Conservation (phyloP, 2,329 filamentous ascomycete species). For the Didymella arachidicola region DNA sequence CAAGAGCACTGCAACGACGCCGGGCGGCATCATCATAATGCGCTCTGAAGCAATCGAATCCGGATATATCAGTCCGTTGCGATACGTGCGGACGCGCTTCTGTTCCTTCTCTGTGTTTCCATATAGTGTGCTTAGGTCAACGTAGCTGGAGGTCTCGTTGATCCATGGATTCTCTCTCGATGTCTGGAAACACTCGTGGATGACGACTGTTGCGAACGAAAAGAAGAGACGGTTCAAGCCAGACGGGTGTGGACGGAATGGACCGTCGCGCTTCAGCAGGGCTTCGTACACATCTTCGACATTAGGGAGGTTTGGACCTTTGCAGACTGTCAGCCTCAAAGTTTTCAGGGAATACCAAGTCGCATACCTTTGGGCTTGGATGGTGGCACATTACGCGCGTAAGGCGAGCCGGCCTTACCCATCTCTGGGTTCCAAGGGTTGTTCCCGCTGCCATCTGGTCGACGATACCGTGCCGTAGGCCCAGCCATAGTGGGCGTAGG, state of each 20-base stretch:
- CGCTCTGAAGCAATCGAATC: slow-evolving; percentile 73
- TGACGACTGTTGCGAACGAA: slow-evolving; percentile 73
- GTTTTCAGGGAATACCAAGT: slow-evolving; percentile 38
- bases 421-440: slow-evolving; percentile 61
- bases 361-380: slow-evolving; percentile 56
- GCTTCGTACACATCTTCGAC: slow-evolving; percentile 70
- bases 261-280: slow-evolving; percentile 67
- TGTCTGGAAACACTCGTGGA: slow-evolving; percentile 69
- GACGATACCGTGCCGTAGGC: slow-evolving; percentile 54
- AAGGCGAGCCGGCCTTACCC: slow-evolving; percentile 64
- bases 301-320: slow-evolving; percentile 60
- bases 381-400: slow-evolving; percentile 65
- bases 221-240: slow-evolving; percentile 75
- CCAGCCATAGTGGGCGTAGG: slow-evolving; percentile 58
- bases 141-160: slow-evolving; percentile 74
- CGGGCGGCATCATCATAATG: slow-evolving; percentile 70
- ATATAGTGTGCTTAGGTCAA: slow-evolving; percentile 76
- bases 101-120: slow-evolving; percentile 71
- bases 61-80: slow-evolving; percentile 70
- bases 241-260: slow-evolving; percentile 70
- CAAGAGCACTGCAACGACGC: slow-evolving; percentile 70
- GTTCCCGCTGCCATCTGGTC: slow-evolving; percentile 54
- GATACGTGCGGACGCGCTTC: slow-evolving; percentile 69
- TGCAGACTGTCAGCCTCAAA: slow-evolving; percentile 24
- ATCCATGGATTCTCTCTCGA: slow-evolving; percentile 67